A percentile compares a stretch with the other conserved stretches of the same genome.
Conservation (phyloP, 495 filamentous ascomycete species). For the Chaetomidium leptoderma region DNA sequence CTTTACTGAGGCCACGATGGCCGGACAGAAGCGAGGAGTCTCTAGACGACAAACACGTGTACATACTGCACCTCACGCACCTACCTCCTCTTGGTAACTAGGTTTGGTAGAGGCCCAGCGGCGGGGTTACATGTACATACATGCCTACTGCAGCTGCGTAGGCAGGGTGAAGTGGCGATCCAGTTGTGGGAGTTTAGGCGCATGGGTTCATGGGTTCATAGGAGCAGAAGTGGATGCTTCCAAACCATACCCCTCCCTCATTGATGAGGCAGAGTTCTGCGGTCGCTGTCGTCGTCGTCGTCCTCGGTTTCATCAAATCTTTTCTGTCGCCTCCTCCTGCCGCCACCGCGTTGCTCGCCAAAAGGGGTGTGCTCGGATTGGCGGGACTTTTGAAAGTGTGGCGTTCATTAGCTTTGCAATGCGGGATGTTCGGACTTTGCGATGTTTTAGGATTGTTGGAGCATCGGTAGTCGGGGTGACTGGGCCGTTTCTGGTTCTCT, state of each 20-base stretch:
- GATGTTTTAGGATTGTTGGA: not conserved
- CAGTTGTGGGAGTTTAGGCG: too few relatives aligned
- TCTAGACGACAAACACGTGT: too few relatives aligned
- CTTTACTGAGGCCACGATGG: too few relatives aligned
- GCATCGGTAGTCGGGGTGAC: not conserved
- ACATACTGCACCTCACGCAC: too few relatives aligned
- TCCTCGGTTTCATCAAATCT: not conserved
- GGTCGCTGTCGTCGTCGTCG: too few relatives aligned
- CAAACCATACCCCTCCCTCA: too few relatives aligned
- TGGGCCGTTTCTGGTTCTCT: constrained; percentile 3
- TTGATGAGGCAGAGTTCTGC: too few relatives aligned
- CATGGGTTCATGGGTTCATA: too few relatives aligned
- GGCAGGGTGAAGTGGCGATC: not conserved
- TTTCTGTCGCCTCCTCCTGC: not conserved
- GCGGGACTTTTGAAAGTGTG: not conserved
- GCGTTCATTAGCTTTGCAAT: not conserved
- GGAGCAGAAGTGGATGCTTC: too few relatives aligned
- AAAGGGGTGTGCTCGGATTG: not conserved
- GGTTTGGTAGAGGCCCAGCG: too few relatives aligned
- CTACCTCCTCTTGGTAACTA: too few relatives aligned
- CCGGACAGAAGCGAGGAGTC: too few relatives aligned
- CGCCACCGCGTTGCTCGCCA: not conserved
- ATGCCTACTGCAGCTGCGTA: not conserved
- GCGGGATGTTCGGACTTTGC: not conserved
- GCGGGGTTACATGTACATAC: constrained; percentile 8